Evolutionary conservation across 768 basidiomycete genomes (phyloP), one percentile per base, ranked within the genome.

Genomic region (Pleurotus salmoneostramineus): DNA sequence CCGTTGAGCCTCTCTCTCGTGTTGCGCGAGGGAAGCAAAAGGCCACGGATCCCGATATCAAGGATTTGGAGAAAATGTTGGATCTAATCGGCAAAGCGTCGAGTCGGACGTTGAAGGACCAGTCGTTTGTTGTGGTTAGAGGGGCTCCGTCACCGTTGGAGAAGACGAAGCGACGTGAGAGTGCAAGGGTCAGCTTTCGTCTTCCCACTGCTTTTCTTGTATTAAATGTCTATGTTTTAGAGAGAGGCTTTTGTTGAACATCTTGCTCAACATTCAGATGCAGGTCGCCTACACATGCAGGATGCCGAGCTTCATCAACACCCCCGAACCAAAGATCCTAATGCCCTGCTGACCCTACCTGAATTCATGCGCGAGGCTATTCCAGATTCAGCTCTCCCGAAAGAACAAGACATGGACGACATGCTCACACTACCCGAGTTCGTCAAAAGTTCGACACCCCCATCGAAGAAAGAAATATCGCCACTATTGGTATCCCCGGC

Each of bases 171-270:
- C 74, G 78, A 64, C 77, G 83, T 34, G 87, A 91, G 50, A 69
- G 78, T 15, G 82, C 82, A 58, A 85, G 88, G 80, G 92, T 90
- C 63, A 32, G 74, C 62, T 27, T 56, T 12, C 35, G 32, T 27
- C 32, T 17, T 51, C 4, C 12, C 6, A 14, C 40, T 8, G 27
- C 7, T 51, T 50, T n/a, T 27, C 35, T 51, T 32, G 63, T 35
- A 48, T 58, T 56, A 43, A 44, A 42, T 59, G 49, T 36, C 54
- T 55, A 57, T 37, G 50, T 57, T 61, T 35, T 63, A 91, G 89
- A 84, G 86, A 58, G 82, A 87, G 45, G 82, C 81, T 6, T 93
- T 95, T 66, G 86, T 95, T 7, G 85, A 88, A 56, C 83, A 84
- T 58, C 77, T 96, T 2, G 76, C 85, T 7, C 76, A 80, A 32